A percentile compares a stretch with the other conserved stretches of the same genome.
phyloP scores from a whole-genome alignment of 2,329 filamentous ascomycete genomes.

The Fusarium buxicola region DNA sequence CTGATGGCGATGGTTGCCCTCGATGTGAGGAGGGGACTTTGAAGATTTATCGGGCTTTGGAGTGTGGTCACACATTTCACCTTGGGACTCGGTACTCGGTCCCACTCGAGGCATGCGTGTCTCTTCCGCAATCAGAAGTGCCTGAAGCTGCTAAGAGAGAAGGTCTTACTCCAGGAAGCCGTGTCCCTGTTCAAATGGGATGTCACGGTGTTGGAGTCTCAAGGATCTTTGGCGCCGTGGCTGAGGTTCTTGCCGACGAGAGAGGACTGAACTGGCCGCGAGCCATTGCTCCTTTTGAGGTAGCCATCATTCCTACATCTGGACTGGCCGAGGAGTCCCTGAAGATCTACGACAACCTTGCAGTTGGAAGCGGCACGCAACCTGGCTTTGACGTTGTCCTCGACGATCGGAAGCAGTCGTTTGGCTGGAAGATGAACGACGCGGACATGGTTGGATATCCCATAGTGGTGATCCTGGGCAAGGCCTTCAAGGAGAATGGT shows the following conservation, averaged over 20 bases:
- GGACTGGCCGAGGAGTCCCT: slow-evolving; percentile 61
- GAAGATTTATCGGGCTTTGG: slow-evolving; percentile 78
- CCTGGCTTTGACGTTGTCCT: slow-evolving; percentile 71
- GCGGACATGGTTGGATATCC: slow-evolving; percentile 92
- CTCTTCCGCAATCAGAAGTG: slow-evolving; percentile 46
- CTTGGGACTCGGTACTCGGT: slow-evolving; percentile 89
- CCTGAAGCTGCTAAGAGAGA: slow-evolving; percentile 21
- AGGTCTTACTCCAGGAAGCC: slow-evolving; percentile 37
- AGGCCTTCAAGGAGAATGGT: slow-evolving; percentile 68
- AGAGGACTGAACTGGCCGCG: slow-evolving; percentile 89
- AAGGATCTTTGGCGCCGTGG: slow-evolving; percentile 87
- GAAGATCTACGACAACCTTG: slow-evolving; percentile 73
- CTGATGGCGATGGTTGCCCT: slow-evolving; percentile 78
- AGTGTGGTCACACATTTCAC: slow-evolving; percentile 95
- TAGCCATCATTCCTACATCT: slow-evolving; percentile 70
- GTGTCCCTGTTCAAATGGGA: slow-evolving; percentile 84
- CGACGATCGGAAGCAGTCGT: slow-evolving; percentile 75
- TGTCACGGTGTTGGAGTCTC: slow-evolving; percentile 97
- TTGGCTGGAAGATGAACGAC: slow-evolving; percentile 90
- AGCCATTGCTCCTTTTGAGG: slow-evolving; percentile 86
- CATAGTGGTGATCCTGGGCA: slow-evolving; percentile 82
- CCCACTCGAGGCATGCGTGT: slow-evolving; percentile 75
- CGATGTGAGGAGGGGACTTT: slow-evolving; percentile 74
- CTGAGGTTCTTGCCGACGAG: slow-evolving; percentile 77
- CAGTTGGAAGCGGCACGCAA: slow-evolving; percentile 23